Evolutionary conservation across 139 green algal genomes (phyloP).

Genomic region (Nannochloris sp.): DNA sequence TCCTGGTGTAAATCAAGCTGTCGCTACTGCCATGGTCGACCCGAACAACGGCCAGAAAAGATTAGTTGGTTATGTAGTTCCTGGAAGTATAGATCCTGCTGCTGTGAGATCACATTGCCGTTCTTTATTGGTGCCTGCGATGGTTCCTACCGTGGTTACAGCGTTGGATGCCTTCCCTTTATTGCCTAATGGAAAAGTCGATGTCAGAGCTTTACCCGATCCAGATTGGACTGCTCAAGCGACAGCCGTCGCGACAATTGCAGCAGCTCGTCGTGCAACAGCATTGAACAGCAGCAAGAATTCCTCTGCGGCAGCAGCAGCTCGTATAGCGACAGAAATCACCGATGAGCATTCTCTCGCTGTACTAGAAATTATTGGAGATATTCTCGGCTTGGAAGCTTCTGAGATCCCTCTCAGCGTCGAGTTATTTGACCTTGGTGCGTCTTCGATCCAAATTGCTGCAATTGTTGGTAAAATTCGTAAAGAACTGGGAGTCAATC

Average conservation of each 20-base stretch:
- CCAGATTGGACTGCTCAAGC: too few relatives aligned
- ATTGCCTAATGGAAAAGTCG: conserved; percentile 25
- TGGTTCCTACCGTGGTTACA: conserved; percentile 23
- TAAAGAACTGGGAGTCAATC: too few relatives aligned
- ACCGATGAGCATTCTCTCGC: background rate
- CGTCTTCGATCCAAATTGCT: too few relatives aligned
- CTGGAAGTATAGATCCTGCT: too few relatives aligned
- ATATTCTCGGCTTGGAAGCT: background rate
- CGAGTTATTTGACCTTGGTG: background rate
- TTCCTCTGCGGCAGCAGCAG: too few relatives aligned
- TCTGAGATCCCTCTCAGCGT: background rate
- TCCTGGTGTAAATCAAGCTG: background rate
- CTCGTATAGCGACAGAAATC: too few relatives aligned
- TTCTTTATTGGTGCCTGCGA: too few relatives aligned
- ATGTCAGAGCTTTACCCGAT: too few relatives aligned
- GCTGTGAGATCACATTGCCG: too few relatives aligned
- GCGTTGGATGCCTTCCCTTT: conserved; percentile 8
- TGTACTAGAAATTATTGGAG: background rate
- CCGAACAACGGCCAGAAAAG: background rate
- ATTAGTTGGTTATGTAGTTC: conserved; percentile 13
- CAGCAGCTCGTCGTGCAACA: background rate
- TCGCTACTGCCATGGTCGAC: background rate
- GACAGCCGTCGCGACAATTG: background rate
- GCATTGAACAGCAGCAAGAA: too few relatives aligned
- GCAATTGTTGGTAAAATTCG: too few relatives aligned